Evolutionary conservation across 2,329 filamentous ascomycete genomes (phyloP), one percentile per base, ranked within the genome.

Genomic region (Penicillium sp.): DNA sequence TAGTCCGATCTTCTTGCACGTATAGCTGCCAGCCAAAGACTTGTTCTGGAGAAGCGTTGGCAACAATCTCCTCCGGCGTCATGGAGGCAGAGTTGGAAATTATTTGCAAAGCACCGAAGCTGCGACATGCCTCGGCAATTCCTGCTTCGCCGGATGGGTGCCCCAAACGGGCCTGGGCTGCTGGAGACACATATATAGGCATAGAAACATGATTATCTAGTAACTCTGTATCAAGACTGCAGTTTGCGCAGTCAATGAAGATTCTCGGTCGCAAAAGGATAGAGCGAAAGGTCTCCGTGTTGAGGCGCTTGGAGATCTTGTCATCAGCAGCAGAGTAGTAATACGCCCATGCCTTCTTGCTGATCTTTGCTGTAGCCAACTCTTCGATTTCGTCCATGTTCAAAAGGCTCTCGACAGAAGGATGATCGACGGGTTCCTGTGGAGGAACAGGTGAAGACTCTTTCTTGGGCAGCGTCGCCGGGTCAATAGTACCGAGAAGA

Each of bases 221-320:
- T 14, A 77, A 91, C 91, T 58, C 96, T 95, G 91, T 95, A 11
- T 86, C 84, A 4, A 88, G 84, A 72, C 92, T 86, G 78, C 90
- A 93, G 54, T 79, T 76, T 5, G 85, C 88, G 78, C 90, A 93
- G 77, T 71, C 0, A 50, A 62, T 1, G 71, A 81, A 69, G 25
- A 80, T 71, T 11, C 81, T 74, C 3, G 81, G 81, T 4, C 80
- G 74, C 39, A 83, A 74, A 62, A 74, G 74, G 27, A 83, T 74
- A 16, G 77, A 75, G 27, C 74, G 72, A 51, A 78, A 81, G 55
- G 75, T 73, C 6, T 70, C 69, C 42, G 66, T 69, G 59, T 82
- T 82, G 21, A 75, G 67, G 25, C 73, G 72, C 51, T 75, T 73
- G 13, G 80, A 82, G 31, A 78, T 69, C 50, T 79, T 77, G 44